Evolutionary conservation across 139 green algal genomes (phyloP).

Genomic region (Pseudopediastrum boryanum): DNA sequence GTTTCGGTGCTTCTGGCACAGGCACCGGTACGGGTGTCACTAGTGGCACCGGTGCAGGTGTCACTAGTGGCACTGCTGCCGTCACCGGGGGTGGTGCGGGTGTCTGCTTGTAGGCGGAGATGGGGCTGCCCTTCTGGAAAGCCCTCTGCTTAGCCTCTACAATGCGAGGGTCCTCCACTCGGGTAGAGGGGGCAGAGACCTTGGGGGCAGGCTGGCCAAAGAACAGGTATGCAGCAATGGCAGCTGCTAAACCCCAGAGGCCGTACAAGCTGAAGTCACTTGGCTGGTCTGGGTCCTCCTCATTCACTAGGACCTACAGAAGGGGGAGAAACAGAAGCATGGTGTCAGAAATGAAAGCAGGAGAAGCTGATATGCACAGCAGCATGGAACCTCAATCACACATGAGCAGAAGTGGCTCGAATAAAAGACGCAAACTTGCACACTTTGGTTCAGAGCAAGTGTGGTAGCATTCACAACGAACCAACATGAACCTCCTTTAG

Average conservation of each 20-base stretch:
- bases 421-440: no score
- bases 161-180: neutral
- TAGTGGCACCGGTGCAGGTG: no score
- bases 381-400: no score
- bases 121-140: neutral
- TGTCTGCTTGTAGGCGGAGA: neutral
- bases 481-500: no score
- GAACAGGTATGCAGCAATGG: constrained; percentile 19
- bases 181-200: neutral
- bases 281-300: constrained; percentile 37
- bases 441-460: no score
- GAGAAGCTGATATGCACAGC: no score
- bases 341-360: no score
- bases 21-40: no score
- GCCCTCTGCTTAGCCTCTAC: neutral
- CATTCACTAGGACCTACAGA: constrained; percentile 28
- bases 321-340: neutral
- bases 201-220: constrained; percentile 21
- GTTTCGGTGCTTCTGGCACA: no score
- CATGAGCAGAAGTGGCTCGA: no score
- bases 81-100: neutral
- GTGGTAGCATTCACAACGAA: no score
- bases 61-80: neutral
- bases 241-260: constrained; percentile 5
- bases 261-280: constrained; percentile 20